Percentiles rank a stretch among this genome's conserved stretches.
Evolutionary conservation across 768 basidiomycete species (phyloP).

Genomic region (Tephrocybe sp.): DNA sequence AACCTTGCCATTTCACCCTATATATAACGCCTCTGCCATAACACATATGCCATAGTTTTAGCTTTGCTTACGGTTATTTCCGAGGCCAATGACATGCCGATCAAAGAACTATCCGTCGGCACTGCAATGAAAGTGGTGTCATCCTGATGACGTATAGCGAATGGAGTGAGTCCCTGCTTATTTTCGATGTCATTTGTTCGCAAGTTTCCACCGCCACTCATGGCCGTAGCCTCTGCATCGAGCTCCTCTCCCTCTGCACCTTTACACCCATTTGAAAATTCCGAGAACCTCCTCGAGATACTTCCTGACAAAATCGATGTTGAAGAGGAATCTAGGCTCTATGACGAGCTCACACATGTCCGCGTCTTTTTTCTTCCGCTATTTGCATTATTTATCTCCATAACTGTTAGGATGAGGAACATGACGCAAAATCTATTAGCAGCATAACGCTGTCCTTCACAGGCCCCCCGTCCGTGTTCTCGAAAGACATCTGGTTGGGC

Average conservation of each 20-base stretch:
- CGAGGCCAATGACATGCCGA: no score
- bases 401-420: conserved; percentile 16
- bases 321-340: conserved; percentile 66
- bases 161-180: no score
- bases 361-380: conserved; percentile 2
- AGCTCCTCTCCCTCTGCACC: conserved; percentile 14
- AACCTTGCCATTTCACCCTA: no score
- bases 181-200: not conserved
- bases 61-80: no score
- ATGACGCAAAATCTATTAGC: conserved; percentile 7
- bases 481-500: conserved; percentile 68
- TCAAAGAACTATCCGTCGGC: no score
- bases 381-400: not conserved
- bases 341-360: conserved; percentile 57
- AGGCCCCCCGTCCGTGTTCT: conserved; percentile 56
- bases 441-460: conserved; percentile 25
- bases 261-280: conserved; percentile 45
- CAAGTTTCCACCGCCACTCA: no score
- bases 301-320: conserved; percentile 61
- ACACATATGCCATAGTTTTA: no score
- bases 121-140: no score
- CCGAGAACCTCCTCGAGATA: conserved; percentile 50
- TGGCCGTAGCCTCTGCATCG: conserved; percentile 7
- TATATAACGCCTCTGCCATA: no score
- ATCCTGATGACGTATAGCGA: no score